Evolutionary conservation across 139 green algal genomes (phyloP).

Genomic region (Yamagishiella unicocca): DNA sequence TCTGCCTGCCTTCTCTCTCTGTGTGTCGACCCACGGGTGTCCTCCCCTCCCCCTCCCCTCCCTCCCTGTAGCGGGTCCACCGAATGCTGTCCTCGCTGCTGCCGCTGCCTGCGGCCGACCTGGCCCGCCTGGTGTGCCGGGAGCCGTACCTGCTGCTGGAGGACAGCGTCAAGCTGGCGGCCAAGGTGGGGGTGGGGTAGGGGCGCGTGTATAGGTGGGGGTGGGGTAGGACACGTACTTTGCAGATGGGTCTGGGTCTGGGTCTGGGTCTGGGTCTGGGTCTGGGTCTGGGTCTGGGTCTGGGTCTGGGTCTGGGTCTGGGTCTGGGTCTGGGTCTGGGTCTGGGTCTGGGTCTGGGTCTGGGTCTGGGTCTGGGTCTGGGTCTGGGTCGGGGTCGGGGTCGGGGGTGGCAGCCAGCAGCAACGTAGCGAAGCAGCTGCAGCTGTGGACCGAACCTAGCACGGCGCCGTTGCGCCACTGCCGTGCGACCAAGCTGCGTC

Average conservation of each 20-base stretch:
- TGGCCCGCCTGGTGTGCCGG: conserved; percentile 33
- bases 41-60: neutral
- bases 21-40: neutral
- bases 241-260: neutral
- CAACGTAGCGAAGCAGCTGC: too few species aligned
- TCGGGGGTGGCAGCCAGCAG: too few species aligned
- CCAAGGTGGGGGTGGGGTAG: conserved; percentile 34
- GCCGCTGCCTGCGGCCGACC: neutral
- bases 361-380: too few species aligned
- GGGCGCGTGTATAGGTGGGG: neutral
- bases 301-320: too few species aligned
- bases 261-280: neutral
- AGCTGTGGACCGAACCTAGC: too few species aligned
- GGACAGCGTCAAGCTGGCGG: neutral
- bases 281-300: neutral
- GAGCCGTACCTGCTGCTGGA: conserved; percentile 38
- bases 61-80: neutral
- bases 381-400: too few species aligned
- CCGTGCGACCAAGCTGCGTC: too few species aligned
- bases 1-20: neutral
- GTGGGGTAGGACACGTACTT: neutral
- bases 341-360: too few species aligned
- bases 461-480: too few species aligned
- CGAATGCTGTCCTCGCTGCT: conserved; percentile 10
- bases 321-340: too few species aligned